These are phyloP conservation scores for Hypsizygus ulmarius DNA, from an alignment of 1,284 basidiomycete species.

Conservation along the genomic window DNA sequence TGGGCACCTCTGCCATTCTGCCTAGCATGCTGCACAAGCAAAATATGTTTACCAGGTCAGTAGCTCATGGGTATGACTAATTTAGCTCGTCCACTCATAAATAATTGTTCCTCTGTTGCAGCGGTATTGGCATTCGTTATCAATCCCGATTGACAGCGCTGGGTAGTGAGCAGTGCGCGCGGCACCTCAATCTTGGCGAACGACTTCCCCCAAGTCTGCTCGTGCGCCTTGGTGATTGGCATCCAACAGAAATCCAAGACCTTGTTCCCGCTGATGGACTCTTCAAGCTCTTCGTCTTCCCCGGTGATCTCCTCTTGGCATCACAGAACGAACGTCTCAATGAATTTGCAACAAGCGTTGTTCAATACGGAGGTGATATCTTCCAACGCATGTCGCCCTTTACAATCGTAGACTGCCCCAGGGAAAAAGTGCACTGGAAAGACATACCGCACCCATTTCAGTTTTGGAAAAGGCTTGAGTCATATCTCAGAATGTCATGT, in stretches of 20 bases:
- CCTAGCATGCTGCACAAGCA: too few species aligned
- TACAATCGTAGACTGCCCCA: neutral
- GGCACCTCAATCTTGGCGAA: slow-evolving; percentile 18
- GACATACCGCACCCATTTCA: neutral
- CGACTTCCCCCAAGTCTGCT: slow-evolving; percentile 22
- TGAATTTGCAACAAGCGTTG: too few species aligned
- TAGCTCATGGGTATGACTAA: too few species aligned
- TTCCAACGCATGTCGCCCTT: neutral
- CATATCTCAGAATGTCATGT: too few species aligned
- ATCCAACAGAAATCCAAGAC: slow-evolving; percentile 24
- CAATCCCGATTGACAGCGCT: neutral
- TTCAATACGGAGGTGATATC: neutral
- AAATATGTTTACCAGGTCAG: too few species aligned
- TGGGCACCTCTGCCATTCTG: too few species aligned
- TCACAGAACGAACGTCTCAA: too few species aligned
- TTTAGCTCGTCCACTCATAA: too few species aligned
- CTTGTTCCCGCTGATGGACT: slow-evolving; percentile 22
- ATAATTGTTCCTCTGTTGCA: slow-evolving; percentile 3
- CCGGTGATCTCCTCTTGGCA: slow-evolving; percentile 14
- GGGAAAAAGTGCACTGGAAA: neutral
- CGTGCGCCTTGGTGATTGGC: slow-evolving; percentile 24
- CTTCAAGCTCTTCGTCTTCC: slow-evolving; percentile 26
- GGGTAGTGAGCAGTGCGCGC: too few species aligned
- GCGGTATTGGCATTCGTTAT: slow-evolving; percentile 24
- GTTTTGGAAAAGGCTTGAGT: too few species aligned